Evolutionary conservation across 2,329 filamentous ascomycete species (phyloP).

Genomic region (Grosmannia penicillata): DNA sequence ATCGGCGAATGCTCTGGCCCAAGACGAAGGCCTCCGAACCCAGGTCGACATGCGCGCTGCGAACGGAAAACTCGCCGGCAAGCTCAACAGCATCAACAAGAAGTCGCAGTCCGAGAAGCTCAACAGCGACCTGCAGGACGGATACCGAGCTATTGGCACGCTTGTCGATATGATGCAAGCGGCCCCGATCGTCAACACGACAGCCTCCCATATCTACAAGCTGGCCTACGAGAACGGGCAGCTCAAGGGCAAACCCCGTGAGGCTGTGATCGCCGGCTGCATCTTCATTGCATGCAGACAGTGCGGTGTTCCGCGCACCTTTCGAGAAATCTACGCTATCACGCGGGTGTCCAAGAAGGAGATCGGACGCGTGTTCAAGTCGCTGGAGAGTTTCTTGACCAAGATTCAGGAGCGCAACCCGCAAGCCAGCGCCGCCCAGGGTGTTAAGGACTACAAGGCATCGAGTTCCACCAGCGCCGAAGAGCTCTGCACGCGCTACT

Average conservation of each 20-base stretch:
- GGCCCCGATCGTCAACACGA: constrained; percentile 67
- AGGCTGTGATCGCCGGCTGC: constrained; percentile 87
- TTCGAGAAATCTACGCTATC: constrained; percentile 84
- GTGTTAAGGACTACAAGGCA: constrained; percentile 54
- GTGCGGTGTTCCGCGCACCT: constrained; percentile 72
- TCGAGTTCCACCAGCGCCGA: constrained; percentile 66
- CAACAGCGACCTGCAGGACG: constrained; percentile 44
- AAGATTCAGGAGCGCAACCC: constrained; percentile 50
- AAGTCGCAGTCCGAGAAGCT: constrained; percentile 14
- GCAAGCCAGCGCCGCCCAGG: constrained; percentile 26
- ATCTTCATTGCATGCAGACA: constrained; percentile 97
- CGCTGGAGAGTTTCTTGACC: constrained; percentile 74
- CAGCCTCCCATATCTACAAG: constrained; percentile 91
- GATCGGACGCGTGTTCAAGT: constrained; percentile 90
- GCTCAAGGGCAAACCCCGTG: constrained; percentile 90
- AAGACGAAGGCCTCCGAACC: constrained; percentile 12
- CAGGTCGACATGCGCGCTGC: constrained; percentile 13
- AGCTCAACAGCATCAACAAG: constrained; percentile 15
- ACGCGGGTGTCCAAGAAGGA: constrained; percentile 96
- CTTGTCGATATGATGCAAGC: constrained; percentile 78
- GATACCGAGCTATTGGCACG: constrained; percentile 73
- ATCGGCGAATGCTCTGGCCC: constrained; percentile 61
- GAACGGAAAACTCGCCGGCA: constrained; percentile 13
- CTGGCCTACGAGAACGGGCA: constrained; percentile 82
- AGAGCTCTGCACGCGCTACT: constrained; percentile 81